Base-by-base conservation (phyloP, 257 asterid species). In the Rubia yunnanensis region DNA sequence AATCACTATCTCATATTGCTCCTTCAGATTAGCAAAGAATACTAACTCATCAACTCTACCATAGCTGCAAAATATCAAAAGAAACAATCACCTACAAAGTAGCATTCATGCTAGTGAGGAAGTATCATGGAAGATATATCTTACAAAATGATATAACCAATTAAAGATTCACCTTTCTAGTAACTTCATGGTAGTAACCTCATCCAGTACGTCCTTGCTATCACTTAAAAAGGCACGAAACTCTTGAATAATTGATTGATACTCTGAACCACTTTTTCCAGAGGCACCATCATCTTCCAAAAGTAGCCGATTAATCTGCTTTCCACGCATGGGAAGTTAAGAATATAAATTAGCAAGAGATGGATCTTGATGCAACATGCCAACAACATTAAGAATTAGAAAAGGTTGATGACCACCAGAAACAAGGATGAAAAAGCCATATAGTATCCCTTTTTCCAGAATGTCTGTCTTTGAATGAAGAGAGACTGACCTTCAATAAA, bases 21-120 rank as follows among this genome's bases (percentile, higher is more conserved):
- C 99, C 85, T 84, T 94, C 32, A 94, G 92, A 76, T 85, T 79
- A 73, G 99, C 99, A 77, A 94, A 94, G 85, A 87, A 94, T 49
- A 94, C 99, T 84, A 94, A 74, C 63, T 94, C 99, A 85, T 94
- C 97, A 71, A 86, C 95, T 80, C 97, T 85, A 64, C 97, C 97
- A 60, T 89, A 86, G 90, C 99, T 94, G 87, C 85, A 78, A 73
- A 53, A 64, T 61, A 72, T 60, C 73, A 67, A 20, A 72, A 65
- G 35, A 78, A 57, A 68, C 60, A 73, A 44, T 44, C 52, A 44
- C 52, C 52, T 44, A 44, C 22, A 44, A 44, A 44, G 22, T 44
- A 20, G 52, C 52, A 44, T 44, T 17, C 52, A 44, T 3, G 52
- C 52, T 7, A 13, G 32, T 11, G 5, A 26, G 60, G 60, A 48